Conservation (phyloP, 345 rosid species). For the Acer negundo region DNA sequence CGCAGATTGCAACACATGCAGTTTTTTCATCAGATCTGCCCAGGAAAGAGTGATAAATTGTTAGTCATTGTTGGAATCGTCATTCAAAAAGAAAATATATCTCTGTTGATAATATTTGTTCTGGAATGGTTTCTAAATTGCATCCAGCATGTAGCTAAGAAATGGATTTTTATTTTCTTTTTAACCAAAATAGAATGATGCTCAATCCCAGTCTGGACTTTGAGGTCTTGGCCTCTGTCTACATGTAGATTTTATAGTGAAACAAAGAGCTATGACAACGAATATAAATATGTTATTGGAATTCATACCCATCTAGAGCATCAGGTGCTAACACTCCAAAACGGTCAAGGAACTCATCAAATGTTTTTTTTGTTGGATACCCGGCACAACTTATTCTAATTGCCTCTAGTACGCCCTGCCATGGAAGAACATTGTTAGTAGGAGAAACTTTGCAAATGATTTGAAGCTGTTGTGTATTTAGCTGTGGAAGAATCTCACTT, state of each 20-base stretch:
- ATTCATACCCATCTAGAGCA: constrained; percentile 56
- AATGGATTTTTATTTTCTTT: background rate
- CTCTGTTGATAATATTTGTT: background rate
- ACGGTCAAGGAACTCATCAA: constrained; percentile 75
- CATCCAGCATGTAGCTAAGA: background rate
- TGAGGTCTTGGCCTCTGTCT: background rate
- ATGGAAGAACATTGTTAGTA: background rate
- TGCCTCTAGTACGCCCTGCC: constrained; percentile 66
- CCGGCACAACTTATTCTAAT: constrained; percentile 87
- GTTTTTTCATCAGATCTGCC: constrained; percentile 59
- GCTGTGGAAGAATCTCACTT: constrained; percentile 26
- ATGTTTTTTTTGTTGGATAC: constrained; percentile 78
- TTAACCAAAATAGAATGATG: background rate
- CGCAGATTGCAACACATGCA: constrained; percentile 53
- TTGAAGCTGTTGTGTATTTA: constrained; percentile 1
- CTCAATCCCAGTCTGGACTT: constrained; percentile 14
- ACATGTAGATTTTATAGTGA: background rate
- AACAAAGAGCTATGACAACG: background rate
- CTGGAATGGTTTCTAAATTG: background rate
- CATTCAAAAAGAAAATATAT: background rate
- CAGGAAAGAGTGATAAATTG: background rate
- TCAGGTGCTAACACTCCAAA: constrained; percentile 76
- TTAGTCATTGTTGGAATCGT: background rate
- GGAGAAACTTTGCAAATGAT: background rate
- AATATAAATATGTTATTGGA: background rate